Conservation (phyloP, 176 grass and related monocot genomes). For the bread wheat (Triticum aestivum) region DNA sequence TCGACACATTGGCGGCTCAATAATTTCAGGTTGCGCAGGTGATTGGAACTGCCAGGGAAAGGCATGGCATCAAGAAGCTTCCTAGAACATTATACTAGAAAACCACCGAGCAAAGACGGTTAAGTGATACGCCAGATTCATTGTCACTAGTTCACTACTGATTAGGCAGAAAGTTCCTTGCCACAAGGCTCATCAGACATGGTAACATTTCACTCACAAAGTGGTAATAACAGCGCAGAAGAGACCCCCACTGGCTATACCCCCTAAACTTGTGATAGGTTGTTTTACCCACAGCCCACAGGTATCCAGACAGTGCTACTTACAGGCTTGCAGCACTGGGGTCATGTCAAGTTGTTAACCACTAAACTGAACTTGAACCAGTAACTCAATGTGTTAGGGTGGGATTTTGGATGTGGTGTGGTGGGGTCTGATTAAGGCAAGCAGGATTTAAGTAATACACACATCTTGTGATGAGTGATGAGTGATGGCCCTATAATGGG, state of each 20-base stretch:
- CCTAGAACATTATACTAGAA: conserved; percentile 6
- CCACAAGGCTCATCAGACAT: background rate
- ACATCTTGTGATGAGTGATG: conserved; percentile 30
- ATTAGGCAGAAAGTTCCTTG: conserved; percentile 44
- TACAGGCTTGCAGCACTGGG: conserved; percentile 1
- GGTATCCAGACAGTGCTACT: background rate
- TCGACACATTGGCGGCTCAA: conserved; percentile 35
- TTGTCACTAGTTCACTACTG: conserved; percentile 34
- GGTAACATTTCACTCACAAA: background rate
- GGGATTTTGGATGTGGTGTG: background rate
- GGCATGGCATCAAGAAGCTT: conserved; percentile 20
- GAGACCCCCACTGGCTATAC: background rate
- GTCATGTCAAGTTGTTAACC: background rate
- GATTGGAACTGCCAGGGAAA: conserved; percentile 32
- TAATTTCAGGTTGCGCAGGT: conserved; percentile 16
- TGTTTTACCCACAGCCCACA: background rate
- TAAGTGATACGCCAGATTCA: conserved; percentile 29
- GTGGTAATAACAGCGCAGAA: conserved; percentile 14
- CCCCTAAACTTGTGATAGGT: background rate
- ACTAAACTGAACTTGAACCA: conserved; percentile 1
- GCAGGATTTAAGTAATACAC: conserved; percentile 39
- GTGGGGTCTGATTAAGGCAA: conserved; percentile 26
- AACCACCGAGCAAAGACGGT: conserved; percentile 26
- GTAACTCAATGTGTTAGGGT: background rate
- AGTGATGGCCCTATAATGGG: conserved; percentile 37